phyloP scores from a whole-genome alignment of 352 stramenopile species.

The Pythium brachiatum region DNA sequence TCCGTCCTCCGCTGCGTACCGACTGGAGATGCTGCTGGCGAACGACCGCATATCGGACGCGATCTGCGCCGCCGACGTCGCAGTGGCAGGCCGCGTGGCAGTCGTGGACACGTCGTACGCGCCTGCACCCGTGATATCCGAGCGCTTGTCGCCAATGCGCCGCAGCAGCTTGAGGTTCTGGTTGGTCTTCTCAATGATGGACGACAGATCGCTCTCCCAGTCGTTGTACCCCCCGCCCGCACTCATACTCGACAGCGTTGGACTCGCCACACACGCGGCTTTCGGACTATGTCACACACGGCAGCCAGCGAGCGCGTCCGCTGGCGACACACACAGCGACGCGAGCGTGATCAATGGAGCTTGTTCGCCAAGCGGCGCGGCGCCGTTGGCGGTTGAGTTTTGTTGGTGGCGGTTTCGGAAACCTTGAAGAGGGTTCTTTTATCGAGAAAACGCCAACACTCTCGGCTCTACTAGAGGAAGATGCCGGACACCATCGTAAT shows the following conservation, averaged over 20 bases:
- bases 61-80: conserved; percentile 19
- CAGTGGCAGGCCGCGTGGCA: conserved; percentile 11
- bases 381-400: conserved; percentile 13
- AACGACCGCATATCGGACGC: conserved; percentile 28
- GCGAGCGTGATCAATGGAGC: neutral
- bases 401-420: conserved; percentile 1
- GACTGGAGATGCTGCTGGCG: conserved; percentile 26
- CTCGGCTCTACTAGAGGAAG: conserved; percentile 17
- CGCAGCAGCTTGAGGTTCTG: conserved; percentile 84
- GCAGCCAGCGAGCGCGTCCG: neutral
- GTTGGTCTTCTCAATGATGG: conserved; percentile 88
- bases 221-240: conserved; percentile 42
- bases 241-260: conserved; percentile 37
- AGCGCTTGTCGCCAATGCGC: conserved; percentile 72
- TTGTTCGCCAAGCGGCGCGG: neutral
- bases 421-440: conserved; percentile 1
- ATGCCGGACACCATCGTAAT: neutral
- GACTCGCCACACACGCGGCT: neutral
- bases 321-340: neutral
- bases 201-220: conserved; percentile 82
- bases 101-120: conserved; percentile 42
- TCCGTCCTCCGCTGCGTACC: conserved; percentile 24
- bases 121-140: conserved; percentile 24
- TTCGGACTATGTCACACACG: neutral
- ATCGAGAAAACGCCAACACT: conserved; percentile 8